A percentile compares a stretch with the other conserved stretches of the same genome.
Conservation (phyloP, 2,329 filamentous ascomycete species). For the Monosporascus sp. region DNA sequence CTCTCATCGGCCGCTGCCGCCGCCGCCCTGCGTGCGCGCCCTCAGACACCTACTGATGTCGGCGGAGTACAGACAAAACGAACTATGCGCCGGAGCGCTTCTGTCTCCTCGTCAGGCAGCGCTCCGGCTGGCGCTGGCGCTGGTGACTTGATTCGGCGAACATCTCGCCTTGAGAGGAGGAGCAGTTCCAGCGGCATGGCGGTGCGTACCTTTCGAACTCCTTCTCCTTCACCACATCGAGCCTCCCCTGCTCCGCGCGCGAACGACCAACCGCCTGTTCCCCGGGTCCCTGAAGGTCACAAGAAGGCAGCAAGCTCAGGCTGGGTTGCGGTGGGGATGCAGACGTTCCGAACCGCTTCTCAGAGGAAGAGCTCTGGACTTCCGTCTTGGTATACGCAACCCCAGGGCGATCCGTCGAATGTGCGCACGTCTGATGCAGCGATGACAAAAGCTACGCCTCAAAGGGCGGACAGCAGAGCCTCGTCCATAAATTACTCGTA, state of each 20-base stretch:
- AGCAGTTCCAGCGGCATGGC: constrained; percentile 79
- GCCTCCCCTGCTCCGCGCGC: constrained; percentile 30
- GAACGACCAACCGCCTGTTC: constrained; percentile 65
- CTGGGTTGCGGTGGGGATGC: constrained; percentile 37
- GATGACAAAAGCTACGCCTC: constrained; percentile 31
- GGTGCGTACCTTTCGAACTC: constrained; percentile 78
- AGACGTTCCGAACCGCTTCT: constrained; percentile 48
- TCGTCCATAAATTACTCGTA: constrained; percentile 56
- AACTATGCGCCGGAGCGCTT: constrained; percentile 66
- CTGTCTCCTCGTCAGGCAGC: constrained; percentile 57
- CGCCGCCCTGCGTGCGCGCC: constrained; percentile 72
- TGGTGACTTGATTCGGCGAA: constrained; percentile 28
- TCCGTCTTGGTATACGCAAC: constrained; percentile 45
- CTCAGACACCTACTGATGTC: constrained; percentile 72
- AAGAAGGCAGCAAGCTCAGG: constrained; percentile 32
- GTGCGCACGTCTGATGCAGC: constrained; percentile 40
- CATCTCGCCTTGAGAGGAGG: constrained; percentile 52
- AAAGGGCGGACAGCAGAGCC: constrained; percentile 41
- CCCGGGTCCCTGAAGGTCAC: constrained; percentile 53
- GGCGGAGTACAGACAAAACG: constrained; percentile 84
- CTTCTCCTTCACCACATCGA: constrained; percentile 61
- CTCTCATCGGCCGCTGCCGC: constrained; percentile 84
- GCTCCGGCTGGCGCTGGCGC: constrained; percentile 32
- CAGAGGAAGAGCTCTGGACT: constrained; percentile 40
- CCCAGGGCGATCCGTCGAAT: constrained; percentile 36